These are phyloP conservation scores for Chiua virens DNA, from an alignment of 768 basidiomycete genomes.

Conservation along the genomic window DNA sequence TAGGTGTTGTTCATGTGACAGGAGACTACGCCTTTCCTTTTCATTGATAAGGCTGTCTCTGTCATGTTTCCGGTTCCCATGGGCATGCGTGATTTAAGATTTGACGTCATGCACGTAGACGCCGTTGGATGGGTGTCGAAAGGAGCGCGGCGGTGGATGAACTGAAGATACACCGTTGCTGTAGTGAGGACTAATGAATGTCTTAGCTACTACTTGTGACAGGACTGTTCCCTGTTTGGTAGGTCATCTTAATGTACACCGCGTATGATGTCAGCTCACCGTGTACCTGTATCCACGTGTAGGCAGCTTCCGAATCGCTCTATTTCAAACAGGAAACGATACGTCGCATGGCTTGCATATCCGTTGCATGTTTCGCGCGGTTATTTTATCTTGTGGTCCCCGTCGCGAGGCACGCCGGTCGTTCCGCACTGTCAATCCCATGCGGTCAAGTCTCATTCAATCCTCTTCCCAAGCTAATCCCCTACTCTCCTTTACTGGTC, in stretches of 20 bases:
- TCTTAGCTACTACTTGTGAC: too few species aligned
- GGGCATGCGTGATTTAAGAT: too few species aligned
- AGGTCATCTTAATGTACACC: not conserved
- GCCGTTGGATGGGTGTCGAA: too few species aligned
- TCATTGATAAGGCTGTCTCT: not conserved
- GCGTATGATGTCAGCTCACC: not conserved
- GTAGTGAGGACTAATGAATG: too few species aligned
- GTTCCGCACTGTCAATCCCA: not conserved
- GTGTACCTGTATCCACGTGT: not conserved
- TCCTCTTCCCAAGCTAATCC: not conserved
- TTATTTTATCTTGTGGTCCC: conserved; percentile 1
- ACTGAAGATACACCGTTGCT: too few species aligned
- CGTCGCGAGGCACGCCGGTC: conserved; percentile 8
- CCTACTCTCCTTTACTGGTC: not conserved
- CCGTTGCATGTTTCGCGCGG: not conserved
- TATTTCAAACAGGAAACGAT: not conserved
- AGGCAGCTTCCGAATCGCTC: not conserved
- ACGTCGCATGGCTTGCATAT: not conserved
- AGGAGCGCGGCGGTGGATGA: too few species aligned
- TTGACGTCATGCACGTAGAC: not conserved
- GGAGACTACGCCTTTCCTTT: not conserved
- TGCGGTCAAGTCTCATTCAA: not conserved
- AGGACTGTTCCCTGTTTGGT: conserved; percentile 9
- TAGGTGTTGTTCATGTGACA: not conserved
- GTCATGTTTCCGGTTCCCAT: not conserved